Percentiles rank a stretch among this genome's conserved stretches.
These are phyloP conservation scores for Ilyonectria mors-panacis DNA, from an alignment of 2,329 filamentous ascomycete genomes.

Conservation along the genomic window DNA sequence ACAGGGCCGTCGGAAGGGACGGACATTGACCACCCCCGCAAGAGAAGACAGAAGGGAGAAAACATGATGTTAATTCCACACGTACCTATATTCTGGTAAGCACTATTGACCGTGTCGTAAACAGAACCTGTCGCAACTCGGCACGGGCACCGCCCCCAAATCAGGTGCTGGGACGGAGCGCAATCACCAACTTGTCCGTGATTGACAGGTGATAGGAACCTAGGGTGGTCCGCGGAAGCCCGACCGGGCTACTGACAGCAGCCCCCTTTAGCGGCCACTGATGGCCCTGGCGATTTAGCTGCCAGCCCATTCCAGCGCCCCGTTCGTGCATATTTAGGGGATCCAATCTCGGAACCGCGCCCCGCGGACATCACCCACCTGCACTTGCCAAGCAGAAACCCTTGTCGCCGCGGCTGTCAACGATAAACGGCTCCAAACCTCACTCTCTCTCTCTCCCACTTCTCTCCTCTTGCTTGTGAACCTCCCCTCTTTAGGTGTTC, in stretches of 20 bases:
- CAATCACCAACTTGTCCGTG: neutral
- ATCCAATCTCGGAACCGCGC: constrained; percentile 40
- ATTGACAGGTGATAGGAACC: neutral
- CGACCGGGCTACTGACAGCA: neutral
- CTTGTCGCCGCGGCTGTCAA: neutral
- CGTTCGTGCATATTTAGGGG: constrained; percentile 17
- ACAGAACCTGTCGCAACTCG: neutral
- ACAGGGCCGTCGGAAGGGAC: too few relatives aligned
- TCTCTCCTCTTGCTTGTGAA: neutral
- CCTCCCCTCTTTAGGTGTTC: neutral
- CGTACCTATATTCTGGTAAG: too few relatives aligned
- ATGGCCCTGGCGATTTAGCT: too few relatives aligned
- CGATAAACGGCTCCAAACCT: neutral
- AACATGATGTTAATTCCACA: too few relatives aligned
- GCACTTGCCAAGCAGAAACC: neutral
- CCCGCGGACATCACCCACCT: constrained; percentile 34
- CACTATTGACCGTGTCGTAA: too few relatives aligned
- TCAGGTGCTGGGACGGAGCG: neutral
- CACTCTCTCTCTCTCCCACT: neutral
- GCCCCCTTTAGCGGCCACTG: neutral
- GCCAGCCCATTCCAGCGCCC: neutral
- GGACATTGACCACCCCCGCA: too few relatives aligned
- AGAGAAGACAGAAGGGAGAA: too few relatives aligned
- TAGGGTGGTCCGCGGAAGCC: neutral
- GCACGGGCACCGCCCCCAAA: neutral